Base-by-base conservation (phyloP, 371 early-diverging fungal genomes). In the Quaeritorhiza haematococci region DNA sequence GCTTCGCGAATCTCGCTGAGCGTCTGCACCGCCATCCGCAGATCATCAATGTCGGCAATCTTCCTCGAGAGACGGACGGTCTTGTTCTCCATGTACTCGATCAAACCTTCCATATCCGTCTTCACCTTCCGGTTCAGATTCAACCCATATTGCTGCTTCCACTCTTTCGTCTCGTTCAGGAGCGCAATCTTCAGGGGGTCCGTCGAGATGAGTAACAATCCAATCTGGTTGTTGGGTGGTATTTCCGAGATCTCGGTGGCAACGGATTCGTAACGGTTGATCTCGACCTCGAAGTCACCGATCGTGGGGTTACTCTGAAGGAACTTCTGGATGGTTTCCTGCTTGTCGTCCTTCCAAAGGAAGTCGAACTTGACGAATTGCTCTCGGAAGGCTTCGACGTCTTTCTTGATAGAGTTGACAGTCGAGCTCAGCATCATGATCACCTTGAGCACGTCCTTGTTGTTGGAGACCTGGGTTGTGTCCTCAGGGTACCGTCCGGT, bases 71-170 rank as follows among this genome's bases (percentile, higher is more conserved):
- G 67, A 32, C 68, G 56, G 27, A 79, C 51, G 0, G 79, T 76
- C 58, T 83, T 78, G 59, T 64, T 71, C 33, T 75, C 80, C 76
- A 83, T 82, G 58, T 82, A 82, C 67, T 80, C 83, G 43, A 82
- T 82, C 23, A 82, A 64, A 61, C 74, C 63, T 63, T 83, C 80
- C 82, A 83, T 80, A 54, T 80, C 80, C 29, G 66, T 68, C 59
- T 82, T 82, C 55, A 83, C 82, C 61, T 82, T 80, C 19, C 63
- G 58, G 64, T 83, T 83, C 15, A 83, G 61, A 61, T 80, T 79
- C 28, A 73, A 51, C 3, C 83, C 83, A 65, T 80, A 83, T 42
- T 71, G 72, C 56, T 79, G 83, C 66, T 82, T 83, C 82, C 82
- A 83, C 24, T 79, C 80, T 61, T 78, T 78, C 21, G 80, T 80